phyloP scores from a whole-genome alignment of 202 grass and related monocot genomes.

The Saccharum hybrid region DNA sequence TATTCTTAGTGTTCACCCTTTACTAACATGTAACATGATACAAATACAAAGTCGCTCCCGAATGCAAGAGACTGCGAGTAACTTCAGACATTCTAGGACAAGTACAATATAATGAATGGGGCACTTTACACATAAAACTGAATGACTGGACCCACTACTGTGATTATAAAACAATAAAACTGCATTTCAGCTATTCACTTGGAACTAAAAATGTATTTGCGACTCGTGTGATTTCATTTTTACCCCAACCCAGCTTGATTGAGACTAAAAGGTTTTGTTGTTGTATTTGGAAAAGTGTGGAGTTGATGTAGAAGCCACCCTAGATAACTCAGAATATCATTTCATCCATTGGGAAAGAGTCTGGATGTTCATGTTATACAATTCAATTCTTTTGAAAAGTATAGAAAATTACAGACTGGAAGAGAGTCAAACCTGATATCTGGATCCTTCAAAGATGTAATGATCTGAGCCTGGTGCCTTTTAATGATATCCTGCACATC shows the following conservation, averaged over 20 bases:
- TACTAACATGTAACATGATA: slow-evolving; percentile 13
- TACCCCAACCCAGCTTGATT: background rate
- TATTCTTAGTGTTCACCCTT: background rate
- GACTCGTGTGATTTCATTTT: background rate
- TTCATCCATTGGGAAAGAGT: background rate
- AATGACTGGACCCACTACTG: background rate
- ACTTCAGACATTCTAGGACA: background rate
- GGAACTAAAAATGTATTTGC: background rate
- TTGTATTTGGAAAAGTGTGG: background rate
- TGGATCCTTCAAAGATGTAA: slow-evolving; percentile 98
- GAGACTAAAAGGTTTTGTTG: background rate
- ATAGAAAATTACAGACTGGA: background rate
- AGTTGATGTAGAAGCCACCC: background rate
- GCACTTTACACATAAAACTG: background rate
- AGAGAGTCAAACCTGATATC: slow-evolving; percentile 82
- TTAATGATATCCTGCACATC: slow-evolving; percentile 99
- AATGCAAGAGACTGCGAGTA: background rate
- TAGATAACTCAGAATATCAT: background rate
- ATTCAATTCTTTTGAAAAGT: slow-evolving; percentile 7
- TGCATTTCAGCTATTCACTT: background rate
- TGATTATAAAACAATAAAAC: slow-evolving; percentile 6
- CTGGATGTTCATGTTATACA: background rate
- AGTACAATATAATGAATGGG: background rate
- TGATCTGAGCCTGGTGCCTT: slow-evolving; percentile 98
- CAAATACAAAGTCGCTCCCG: background rate